Evolutionary conservation across 441 rosid genomes (phyloP).

Genomic region (Erodium chrysanthum): DNA sequence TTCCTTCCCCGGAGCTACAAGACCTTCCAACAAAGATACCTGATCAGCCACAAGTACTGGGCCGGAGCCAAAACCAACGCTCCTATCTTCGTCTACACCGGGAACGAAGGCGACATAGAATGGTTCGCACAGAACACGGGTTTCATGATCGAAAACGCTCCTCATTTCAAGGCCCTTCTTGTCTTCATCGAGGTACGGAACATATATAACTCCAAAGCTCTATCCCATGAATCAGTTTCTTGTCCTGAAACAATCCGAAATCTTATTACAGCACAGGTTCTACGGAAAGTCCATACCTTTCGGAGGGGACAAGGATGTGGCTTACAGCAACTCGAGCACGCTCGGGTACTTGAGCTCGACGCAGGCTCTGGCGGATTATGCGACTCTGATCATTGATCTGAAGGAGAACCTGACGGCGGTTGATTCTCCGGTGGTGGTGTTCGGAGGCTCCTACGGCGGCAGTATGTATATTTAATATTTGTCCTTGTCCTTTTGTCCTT

Average conservation of each 20-base stretch:
- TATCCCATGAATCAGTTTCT: not conserved
- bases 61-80: conserved; percentile 32
- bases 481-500: not conserved
- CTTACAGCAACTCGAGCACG: conserved; percentile 38
- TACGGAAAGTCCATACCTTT: conserved; percentile 54
- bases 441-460: conserved; percentile 72
- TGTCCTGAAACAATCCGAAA: not conserved
- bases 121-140: conserved; percentile 60
- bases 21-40: conserved; percentile 44
- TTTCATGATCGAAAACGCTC: conserved; percentile 45
- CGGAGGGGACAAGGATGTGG: conserved; percentile 41
- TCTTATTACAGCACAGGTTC: conserved; percentile 43
- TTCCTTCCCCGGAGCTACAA: conserved; percentile 43
- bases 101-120: conserved; percentile 55
- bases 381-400: conserved; percentile 36
- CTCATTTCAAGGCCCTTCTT: conserved; percentile 46
- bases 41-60: conserved; percentile 43
- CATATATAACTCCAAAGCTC: too few relatives aligned
- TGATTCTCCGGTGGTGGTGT: conserved; percentile 55
- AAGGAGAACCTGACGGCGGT: conserved; percentile 44
- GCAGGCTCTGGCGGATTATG: conserved; percentile 56
- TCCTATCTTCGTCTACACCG: conserved; percentile 53
- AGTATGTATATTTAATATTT: conserved; percentile 27
- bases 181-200: conserved; percentile 48
- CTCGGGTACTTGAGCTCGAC: conserved; percentile 46